A percentile compares a stretch with the other conserved stretches of the same genome.
Conservation (phyloP, 208 protist species). For the Sergeia podlipaevii region DNA sequence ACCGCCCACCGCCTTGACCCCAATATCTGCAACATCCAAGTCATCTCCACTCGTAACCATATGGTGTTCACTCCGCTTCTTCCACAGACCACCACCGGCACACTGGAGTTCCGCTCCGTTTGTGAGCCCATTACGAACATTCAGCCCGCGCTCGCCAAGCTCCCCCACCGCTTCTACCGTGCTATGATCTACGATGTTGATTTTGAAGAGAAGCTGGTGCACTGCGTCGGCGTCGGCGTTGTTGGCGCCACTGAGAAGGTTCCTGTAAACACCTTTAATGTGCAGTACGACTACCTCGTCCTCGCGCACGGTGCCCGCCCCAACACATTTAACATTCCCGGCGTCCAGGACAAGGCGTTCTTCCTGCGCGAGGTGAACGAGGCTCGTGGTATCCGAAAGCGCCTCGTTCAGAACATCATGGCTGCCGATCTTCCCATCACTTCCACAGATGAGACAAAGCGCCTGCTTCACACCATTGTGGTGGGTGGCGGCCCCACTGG, state of each 20-base stretch:
- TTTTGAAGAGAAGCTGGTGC: slow-evolving; percentile 63
- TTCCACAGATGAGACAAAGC: slow-evolving; percentile 61
- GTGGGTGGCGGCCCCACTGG: slow-evolving; percentile 91
- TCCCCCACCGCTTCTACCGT: slow-evolving; percentile 72
- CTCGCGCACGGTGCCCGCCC: slow-evolving; percentile 84
- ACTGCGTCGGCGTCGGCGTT: slow-evolving; percentile 74
- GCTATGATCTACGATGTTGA: slow-evolving; percentile 79
- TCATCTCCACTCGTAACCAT: slow-evolving; percentile 90
- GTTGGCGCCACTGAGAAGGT: slow-evolving; percentile 57
- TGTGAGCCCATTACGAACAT: slow-evolving; percentile 87
- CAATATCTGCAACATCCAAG: slow-evolving; percentile 76
- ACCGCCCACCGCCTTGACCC: slow-evolving; percentile 71
- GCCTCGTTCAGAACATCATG: slow-evolving; percentile 92
- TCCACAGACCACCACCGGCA: slow-evolving; percentile 88
- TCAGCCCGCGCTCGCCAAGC: slow-evolving; percentile 75
- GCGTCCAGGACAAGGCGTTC: slow-evolving; percentile 85
- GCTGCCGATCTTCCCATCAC: slow-evolving; percentile 82
- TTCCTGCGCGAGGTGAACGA: slow-evolving; percentile 90
- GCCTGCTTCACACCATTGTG: slow-evolving; percentile 86
- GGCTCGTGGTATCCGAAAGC: slow-evolving; percentile 84
- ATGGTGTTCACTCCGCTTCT: slow-evolving; percentile 96
- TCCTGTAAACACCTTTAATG: slow-evolving; percentile 66
- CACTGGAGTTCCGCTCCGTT: slow-evolving; percentile 88
- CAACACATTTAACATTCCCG: slow-evolving; percentile 93
- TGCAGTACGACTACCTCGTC: slow-evolving; percentile 92